Conservation (phyloP, 108 stramenopile genomes). For the Nitzschia inconspicua region DNA sequence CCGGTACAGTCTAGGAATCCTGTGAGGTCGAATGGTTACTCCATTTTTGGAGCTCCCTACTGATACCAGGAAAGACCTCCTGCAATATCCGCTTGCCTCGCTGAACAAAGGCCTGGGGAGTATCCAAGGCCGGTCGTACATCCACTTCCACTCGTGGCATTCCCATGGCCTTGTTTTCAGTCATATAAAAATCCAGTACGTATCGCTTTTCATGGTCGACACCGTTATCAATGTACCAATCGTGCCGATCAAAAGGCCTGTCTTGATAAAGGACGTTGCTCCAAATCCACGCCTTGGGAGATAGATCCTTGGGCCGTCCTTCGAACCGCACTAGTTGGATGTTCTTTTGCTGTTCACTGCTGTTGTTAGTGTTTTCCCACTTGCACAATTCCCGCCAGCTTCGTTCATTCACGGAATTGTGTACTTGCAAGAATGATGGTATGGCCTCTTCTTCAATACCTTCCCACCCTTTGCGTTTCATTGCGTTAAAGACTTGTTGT, state of each 20-base stretch:
- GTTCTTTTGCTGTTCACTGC: not conserved
- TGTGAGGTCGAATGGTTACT: too few relatives aligned
- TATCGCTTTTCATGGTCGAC: constrained; percentile 70
- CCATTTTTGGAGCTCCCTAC: constrained; percentile 23
- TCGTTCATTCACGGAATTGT: constrained; percentile 95
- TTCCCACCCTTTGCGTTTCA: constrained; percentile 91
- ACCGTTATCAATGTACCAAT: constrained; percentile 89
- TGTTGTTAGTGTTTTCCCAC: constrained; percentile 57
- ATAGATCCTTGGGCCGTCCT: constrained; percentile 86
- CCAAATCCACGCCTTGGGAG: constrained; percentile 89
- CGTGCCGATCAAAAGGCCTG: constrained; percentile 95
- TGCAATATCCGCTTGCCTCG: constrained; percentile 56
- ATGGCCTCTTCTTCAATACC: constrained; percentile 75
- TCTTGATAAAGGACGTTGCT: constrained; percentile 64
- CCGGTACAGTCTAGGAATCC: too few relatives aligned
- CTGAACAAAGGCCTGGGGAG: constrained; percentile 57
- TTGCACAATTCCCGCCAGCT: constrained; percentile 76
- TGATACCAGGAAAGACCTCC: constrained; percentile 73
- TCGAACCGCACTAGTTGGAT: constrained; percentile 83
- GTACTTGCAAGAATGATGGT: constrained; percentile 82
- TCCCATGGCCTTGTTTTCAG: constrained; percentile 21
- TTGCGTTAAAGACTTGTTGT: constrained; percentile 97
- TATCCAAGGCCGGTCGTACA: constrained; percentile 89
- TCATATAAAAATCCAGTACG: constrained; percentile 95
- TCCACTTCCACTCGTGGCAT: constrained; percentile 65